phyloP scores from a whole-genome alignment of 441 rosid species.

The Populus trichocarpa region DNA sequence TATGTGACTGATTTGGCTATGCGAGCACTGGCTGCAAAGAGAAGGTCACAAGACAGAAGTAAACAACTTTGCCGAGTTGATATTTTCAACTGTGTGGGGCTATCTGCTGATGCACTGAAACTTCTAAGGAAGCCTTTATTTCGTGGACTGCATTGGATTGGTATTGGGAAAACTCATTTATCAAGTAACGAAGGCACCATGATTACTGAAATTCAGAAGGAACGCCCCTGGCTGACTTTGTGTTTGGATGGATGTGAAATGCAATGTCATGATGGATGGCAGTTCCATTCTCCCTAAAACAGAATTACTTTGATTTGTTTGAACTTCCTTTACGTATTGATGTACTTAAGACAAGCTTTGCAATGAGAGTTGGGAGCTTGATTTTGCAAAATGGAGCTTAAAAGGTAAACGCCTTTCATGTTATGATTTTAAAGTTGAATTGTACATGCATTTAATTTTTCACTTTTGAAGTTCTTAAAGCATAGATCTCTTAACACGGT shows the following conservation, averaged over 20 bases:
- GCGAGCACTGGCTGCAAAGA: conserved; percentile 42
- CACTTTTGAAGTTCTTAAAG: background rate
- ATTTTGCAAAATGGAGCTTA: background rate
- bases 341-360: background rate
- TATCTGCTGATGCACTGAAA: conserved; percentile 36
- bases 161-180: conserved; percentile 44
- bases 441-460: no score
- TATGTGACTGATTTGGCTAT: conserved; percentile 49
- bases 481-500: background rate
- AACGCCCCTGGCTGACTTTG: conserved; percentile 59
- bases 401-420: no score
- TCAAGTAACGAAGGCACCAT: conserved; percentile 25
- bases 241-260: conserved; percentile 66
- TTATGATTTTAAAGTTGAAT: background rate
- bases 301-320: conserved; percentile 1
- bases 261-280: conserved; percentile 69
- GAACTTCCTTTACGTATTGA: background rate
- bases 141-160: conserved; percentile 56
- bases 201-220: conserved; percentile 18
- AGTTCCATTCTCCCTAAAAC: conserved; percentile 30
- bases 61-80: conserved; percentile 50
- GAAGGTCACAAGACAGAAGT: conserved; percentile 26
- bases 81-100: conserved; percentile 47
- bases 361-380: background rate
- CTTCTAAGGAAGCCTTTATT: conserved; percentile 47